Evolutionary conservation across 352 stramenopile species (phyloP), one percentile per base, ranked within the genome.

Genomic region (Phytophthora citricola): DNA sequence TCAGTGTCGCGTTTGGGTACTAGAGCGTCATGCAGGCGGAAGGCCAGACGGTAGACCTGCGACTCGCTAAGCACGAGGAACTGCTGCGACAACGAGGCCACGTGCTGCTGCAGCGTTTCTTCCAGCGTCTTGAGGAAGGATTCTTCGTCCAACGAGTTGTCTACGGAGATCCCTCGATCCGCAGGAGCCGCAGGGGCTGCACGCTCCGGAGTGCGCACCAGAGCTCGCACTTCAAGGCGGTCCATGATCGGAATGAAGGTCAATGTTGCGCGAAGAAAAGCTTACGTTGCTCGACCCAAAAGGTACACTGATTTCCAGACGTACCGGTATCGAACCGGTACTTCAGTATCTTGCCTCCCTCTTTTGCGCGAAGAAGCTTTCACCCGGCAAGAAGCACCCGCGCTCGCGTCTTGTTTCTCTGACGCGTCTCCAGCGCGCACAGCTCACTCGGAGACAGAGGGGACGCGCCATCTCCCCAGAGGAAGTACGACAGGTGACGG

Each of bases 1-100:
- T 92, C 80, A 8, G 55, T 56, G 46, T 93, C 87, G 4, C 78
- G 79, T 56, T 89, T 91, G 1, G 88, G 86, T 44, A 90, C 83
- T 1, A 96, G 71, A 11, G 82, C 81, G 47, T 92, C 81, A 39
- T 91, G 83, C 11, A 96, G 71, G 15, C 88, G 83, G 22, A 80
- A 75, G 20, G 83, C 85, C 26, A 93, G 51, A 39, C 83, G 84
- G 34, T 85, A 83, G 56, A 96, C 82, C 64, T 92, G 86, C 36
- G 78, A 56, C 12, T 83, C 72, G 50, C 80, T 87, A 12, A 96
- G 69, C 31, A 90, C 83, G 14, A 96, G 69, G 44, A 88, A 86
- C n/a, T 77, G 70, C 17, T 81, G 49, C 5, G n/a, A 39, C n/a
- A 94, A 68, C 0, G 68, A 53, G 26, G 75, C 46, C 20, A 81